These are phyloP conservation scores for Candida multigemmis DNA, from an alignment of 805 yeast genomes.

Conservation along the genomic window DNA sequence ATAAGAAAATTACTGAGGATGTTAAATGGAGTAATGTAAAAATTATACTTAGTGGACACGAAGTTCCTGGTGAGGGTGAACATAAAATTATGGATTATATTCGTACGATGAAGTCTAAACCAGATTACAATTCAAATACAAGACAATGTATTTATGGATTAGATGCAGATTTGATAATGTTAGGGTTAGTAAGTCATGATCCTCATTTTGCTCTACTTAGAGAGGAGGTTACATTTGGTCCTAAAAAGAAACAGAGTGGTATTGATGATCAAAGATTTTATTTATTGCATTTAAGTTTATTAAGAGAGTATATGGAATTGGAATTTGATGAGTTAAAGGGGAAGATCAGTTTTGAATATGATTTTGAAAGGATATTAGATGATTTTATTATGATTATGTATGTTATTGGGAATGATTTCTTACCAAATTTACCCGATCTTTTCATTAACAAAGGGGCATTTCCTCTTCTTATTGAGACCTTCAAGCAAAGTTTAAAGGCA, in stretches of 20 bases:
- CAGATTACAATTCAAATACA: slow-evolving; percentile 64
- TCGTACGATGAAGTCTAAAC: slow-evolving; percentile 67
- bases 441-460: slow-evolving; percentile 94
- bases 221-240: slow-evolving; percentile 92
- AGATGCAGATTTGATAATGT: slow-evolving; percentile 93
- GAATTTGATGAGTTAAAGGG: slow-evolving; percentile 72
- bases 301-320: slow-evolving; percentile 83
- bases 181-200: slow-evolving; percentile 85
- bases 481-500: slow-evolving; percentile 67
- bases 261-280: slow-evolving; percentile 75
- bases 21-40: slow-evolving; percentile 75
- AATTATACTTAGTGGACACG: slow-evolving; percentile 82
- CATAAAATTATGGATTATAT: slow-evolving; percentile 94
- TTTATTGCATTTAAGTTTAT: slow-evolving; percentile 74
- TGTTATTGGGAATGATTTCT: slow-evolving; percentile 95
- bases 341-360: slow-evolving; percentile 55
- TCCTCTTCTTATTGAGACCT: slow-evolving; percentile 83
- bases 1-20: slow-evolving; percentile 80
- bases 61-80: slow-evolving; percentile 98
- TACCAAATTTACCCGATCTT: slow-evolving; percentile 92
- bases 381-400: slow-evolving; percentile 89
- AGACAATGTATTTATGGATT: slow-evolving; percentile 94
- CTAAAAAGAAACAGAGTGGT: slow-evolving; percentile 28
- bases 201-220: slow-evolving; percentile 92
- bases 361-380: slow-evolving; percentile 84